These are phyloP conservation scores for Heracleum sosnowskyi DNA, from an alignment of 129 eudicot species.

Conservation along the genomic window DNA sequence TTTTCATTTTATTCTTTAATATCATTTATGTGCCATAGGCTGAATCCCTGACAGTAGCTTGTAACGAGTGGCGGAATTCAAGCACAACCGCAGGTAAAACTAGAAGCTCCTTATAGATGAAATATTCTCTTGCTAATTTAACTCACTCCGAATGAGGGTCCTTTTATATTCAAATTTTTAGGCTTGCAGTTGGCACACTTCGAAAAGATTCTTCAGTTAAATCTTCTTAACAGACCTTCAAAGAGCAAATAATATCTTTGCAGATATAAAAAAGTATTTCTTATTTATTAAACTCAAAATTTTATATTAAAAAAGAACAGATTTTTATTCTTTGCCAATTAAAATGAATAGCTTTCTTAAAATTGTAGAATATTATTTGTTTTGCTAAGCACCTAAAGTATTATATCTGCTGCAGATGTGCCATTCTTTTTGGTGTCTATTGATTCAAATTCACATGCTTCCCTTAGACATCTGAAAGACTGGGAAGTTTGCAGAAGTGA, in stretches of 20 bases:
- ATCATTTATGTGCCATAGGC: conserved; percentile 39
- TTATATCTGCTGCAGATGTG: conserved; percentile 40
- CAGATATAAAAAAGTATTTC: not conserved
- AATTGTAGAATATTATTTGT: not conserved
- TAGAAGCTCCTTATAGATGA: conserved; percentile 1
- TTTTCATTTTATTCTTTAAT: not conserved
- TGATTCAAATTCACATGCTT: conserved; percentile 50
- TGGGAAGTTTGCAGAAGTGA: conserved; percentile 58
- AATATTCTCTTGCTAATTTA: not conserved
- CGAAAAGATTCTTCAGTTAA: not conserved
- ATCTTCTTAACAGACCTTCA: not conserved
- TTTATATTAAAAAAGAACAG: not conserved
- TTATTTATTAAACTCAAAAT: not conserved
- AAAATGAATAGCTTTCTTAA: not conserved
- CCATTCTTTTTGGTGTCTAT: conserved; percentile 76
- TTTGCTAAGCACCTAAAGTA: not conserved
- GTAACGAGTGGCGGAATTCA: conserved; percentile 83
- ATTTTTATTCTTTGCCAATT: not conserved
- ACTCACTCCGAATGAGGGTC: not conserved
- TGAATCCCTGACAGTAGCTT: conserved; percentile 56
- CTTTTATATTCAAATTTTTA: not conserved
- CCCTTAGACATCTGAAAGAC: conserved; percentile 59
- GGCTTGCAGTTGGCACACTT: not conserved
- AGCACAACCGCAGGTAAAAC: conserved; percentile 59
- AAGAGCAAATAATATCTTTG: not conserved